phyloP scores from a whole-genome alignment of 1,284 basidiomycete genomes.

The Neolentinus lepideus region DNA sequence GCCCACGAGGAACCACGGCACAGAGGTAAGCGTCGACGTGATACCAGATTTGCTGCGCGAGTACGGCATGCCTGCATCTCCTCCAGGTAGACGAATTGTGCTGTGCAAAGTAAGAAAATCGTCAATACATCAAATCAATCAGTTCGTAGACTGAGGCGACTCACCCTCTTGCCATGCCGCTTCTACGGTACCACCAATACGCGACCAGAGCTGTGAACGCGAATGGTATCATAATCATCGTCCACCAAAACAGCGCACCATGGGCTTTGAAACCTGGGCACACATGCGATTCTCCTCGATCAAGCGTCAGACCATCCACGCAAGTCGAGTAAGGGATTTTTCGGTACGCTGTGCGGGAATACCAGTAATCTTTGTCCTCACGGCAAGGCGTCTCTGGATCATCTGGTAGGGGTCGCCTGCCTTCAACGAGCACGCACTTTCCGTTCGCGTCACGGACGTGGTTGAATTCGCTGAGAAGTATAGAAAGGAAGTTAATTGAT shows the following conservation, averaged over 20 bases:
- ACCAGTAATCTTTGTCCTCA: conserved; percentile 73
- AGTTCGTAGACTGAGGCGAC: conserved; percentile 21
- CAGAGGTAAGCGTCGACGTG: conserved; percentile 68
- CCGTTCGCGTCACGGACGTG: conserved; percentile 61
- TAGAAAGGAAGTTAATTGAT: not conserved
- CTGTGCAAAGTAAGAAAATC: conserved; percentile 26
- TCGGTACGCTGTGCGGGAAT: conserved; percentile 84
- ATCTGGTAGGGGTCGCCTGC: conserved; percentile 52
- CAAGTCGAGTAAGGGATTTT: conserved; percentile 85
- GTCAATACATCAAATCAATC: conserved; percentile 10
- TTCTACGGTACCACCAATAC: conserved; percentile 73
- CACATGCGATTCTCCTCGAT: conserved; percentile 62
- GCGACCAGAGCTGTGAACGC: conserved; percentile 66
- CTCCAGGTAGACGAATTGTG: conserved; percentile 67
- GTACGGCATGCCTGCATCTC: conserved; percentile 26
- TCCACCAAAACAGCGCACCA: conserved; percentile 77
- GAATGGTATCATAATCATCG: conserved; percentile 69
- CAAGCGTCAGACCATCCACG: conserved; percentile 65
- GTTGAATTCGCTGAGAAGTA: conserved; percentile 76
- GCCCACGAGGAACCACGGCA: conserved; percentile 85
- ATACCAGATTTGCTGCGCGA: conserved; percentile 43
- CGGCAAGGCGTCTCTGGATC: conserved; percentile 49
- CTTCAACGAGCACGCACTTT: conserved; percentile 70
- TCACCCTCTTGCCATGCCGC: conserved; percentile 65
- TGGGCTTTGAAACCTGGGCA: conserved; percentile 77